These are phyloP conservation scores for Vicia faba DNA, from an alignment of 306 rosid species.

Conservation along the genomic window DNA sequence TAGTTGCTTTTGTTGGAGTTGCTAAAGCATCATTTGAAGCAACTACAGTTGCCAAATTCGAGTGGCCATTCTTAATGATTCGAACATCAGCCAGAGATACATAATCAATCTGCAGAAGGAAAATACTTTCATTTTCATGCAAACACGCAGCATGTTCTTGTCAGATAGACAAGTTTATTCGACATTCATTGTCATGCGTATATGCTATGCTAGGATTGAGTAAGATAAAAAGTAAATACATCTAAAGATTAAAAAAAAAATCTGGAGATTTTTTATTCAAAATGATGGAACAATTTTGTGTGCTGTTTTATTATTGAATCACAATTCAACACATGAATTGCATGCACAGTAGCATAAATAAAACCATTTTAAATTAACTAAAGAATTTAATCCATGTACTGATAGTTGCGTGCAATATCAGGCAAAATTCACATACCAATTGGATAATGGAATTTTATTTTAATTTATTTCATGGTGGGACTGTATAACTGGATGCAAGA, in stretches of 20 bases:
- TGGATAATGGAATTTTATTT: not conserved
- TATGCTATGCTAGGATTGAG: conserved; percentile 11
- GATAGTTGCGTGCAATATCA: not conserved
- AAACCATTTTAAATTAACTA: not conserved
- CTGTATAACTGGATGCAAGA: not conserved
- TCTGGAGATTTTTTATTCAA: not conserved
- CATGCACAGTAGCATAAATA: not conserved
- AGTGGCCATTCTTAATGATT: conserved; percentile 37
- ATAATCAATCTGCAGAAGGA: conserved; percentile 45
- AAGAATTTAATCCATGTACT: not conserved
- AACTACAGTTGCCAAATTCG: conserved; percentile 31
- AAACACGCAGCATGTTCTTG: conserved; percentile 13
- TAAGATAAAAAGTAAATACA: conserved; percentile 14
- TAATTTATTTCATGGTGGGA: not conserved
- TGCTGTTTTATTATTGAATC: not conserved
- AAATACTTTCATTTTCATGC: conserved; percentile 33
- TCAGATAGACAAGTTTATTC: conserved; percentile 2
- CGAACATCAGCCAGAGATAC: conserved; percentile 43
- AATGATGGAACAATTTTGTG: too few species aligned
- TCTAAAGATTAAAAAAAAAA: not conserved
- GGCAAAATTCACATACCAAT: conserved; percentile 20
- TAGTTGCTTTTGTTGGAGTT: conserved; percentile 39
- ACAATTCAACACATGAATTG: not conserved
- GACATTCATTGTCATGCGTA: conserved; percentile 21
- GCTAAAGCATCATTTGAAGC: conserved; percentile 18